Evolutionary conservation across 177 flowering plant genomes (phyloP), one percentile per base, ranked within the genome.

Genomic region (Telopea speciosissima): DNA sequence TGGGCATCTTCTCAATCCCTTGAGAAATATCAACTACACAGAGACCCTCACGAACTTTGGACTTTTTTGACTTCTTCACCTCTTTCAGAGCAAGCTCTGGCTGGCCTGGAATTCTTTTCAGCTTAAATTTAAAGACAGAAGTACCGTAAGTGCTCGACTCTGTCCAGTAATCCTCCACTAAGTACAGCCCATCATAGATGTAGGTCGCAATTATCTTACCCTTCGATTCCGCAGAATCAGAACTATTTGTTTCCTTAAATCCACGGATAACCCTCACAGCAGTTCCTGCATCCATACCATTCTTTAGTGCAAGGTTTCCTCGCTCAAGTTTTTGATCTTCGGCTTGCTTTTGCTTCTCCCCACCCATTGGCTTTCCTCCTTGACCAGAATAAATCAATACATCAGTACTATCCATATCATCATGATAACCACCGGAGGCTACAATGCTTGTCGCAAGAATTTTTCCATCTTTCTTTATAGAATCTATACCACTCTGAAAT

Each of bases 191-290:
- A 78, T 90, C 91, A 74, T 92, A 92, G 2, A 80, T 78, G 52
- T 85, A 87, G 8, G 82, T 83, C 28, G 69, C 33, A 62, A 73
- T 80, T 13, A 45, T 40, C 78, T 72, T 82, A 24, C 49, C 65
- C 63, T 42, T 88, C 61, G 75, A 33, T 28, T 49, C 54, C 54
- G 8, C 17, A 49, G 54, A 49, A 49, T 85, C 86, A 68, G 77
- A 68, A 13, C 69, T 69, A 72, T 74, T 82, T 12, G 67, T 19
- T 49, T 81, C 84, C 70, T 78, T 79, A 68, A 74, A 76, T 54
- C 97, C 93, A 68, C 89, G 88, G 33, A 89, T 86, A 40, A 93
- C 96, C 64, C 98, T 82, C 16, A 93, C 92, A 6, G 87, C 86
- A 74, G 75, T 84, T 70, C 69, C 72, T 36, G 44, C 83, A 63